These are phyloP conservation scores for Cyberlindnera americana DNA, from an alignment of 805 yeast genomes.

Conservation along the genomic window DNA sequence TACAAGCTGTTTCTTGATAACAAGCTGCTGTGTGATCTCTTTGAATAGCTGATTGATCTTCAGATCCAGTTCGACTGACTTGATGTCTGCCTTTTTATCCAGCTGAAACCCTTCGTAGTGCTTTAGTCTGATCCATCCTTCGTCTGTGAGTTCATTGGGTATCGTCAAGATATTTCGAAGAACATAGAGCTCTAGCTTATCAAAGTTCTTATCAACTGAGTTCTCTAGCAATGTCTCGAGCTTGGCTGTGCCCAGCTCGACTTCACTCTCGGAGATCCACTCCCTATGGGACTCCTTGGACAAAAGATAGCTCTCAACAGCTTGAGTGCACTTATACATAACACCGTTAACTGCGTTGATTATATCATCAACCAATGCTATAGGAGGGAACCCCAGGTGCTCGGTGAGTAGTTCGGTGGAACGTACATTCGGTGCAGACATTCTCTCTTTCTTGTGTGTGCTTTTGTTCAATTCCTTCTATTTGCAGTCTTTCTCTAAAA, in stretches of 20 bases:
- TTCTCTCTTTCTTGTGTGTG: background rate
- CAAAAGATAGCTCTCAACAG: conserved; percentile 62
- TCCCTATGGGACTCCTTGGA: conserved; percentile 24
- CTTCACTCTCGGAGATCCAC: conserved; percentile 40
- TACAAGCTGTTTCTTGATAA: conserved; percentile 38
- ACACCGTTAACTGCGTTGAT: conserved; percentile 84
- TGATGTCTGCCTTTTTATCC: conserved; percentile 17
- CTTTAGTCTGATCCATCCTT: conserved; percentile 64
- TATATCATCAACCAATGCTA: conserved; percentile 78
- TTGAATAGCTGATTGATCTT: conserved; percentile 33
- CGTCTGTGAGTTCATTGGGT: conserved; percentile 44
- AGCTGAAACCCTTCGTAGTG: conserved; percentile 59
- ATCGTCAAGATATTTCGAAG: conserved; percentile 71
- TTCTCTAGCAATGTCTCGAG: conserved; percentile 73
- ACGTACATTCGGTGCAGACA: conserved; percentile 19
- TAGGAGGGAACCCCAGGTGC: conserved; percentile 82
- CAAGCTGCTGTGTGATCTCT: conserved; percentile 41
- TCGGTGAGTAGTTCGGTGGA: conserved; percentile 65
- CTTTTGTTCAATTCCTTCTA: background rate
- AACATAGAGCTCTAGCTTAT: conserved; percentile 78
- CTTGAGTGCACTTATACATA: conserved; percentile 76
- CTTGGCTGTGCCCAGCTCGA: conserved; percentile 75
- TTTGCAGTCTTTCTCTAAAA: too few relatives aligned
- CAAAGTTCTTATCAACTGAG: conserved; percentile 77
- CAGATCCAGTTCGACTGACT: conserved; percentile 28